Conservation (phyloP, 1,139 yeast genomes). For the Pichia sp. region DNA sequence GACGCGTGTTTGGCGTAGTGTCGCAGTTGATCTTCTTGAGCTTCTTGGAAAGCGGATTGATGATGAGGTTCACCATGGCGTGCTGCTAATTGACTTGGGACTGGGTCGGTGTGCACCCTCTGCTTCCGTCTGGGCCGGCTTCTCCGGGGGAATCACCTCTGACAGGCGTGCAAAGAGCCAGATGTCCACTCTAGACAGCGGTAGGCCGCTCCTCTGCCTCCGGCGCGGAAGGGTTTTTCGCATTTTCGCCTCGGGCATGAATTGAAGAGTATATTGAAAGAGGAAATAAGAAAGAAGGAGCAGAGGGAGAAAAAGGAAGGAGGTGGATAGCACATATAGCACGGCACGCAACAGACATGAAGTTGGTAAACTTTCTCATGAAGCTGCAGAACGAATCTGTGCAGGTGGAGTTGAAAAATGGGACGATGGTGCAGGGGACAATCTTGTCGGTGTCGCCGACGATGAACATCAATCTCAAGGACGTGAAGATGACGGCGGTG, state of each 20-base stretch:
- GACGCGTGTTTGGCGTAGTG: slow-evolving; percentile 31
- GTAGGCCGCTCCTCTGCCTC: background rate
- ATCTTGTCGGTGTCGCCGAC: slow-evolving; percentile 81
- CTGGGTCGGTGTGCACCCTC: too few species aligned
- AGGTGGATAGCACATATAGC: background rate
- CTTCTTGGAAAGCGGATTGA: slow-evolving; percentile 29
- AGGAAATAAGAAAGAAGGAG: background rate
- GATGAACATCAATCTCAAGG: slow-evolving; percentile 85
- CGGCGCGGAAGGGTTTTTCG: background rate
- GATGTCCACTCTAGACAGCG: background rate
- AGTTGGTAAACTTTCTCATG: slow-evolving; percentile 70
- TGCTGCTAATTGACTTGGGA: background rate
- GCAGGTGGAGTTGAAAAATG: slow-evolving; percentile 89
- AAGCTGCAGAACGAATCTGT: slow-evolving; percentile 83
- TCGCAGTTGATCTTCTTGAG: slow-evolving; percentile 33
- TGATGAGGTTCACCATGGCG: slow-evolving; percentile 29
- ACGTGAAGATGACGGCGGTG: slow-evolving; percentile 70
- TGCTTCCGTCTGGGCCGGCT: too few species aligned
- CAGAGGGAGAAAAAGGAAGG: background rate
- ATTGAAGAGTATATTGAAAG: background rate
- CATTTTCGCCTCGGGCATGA: background rate
- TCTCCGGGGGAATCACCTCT: background rate
- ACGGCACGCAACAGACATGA: slow-evolving; percentile 36
- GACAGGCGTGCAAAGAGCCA: background rate
- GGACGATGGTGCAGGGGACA: slow-evolving; percentile 67